Conservation (phyloP, 1,284 basidiomycete genomes). For the Marasmius sp. region DNA sequence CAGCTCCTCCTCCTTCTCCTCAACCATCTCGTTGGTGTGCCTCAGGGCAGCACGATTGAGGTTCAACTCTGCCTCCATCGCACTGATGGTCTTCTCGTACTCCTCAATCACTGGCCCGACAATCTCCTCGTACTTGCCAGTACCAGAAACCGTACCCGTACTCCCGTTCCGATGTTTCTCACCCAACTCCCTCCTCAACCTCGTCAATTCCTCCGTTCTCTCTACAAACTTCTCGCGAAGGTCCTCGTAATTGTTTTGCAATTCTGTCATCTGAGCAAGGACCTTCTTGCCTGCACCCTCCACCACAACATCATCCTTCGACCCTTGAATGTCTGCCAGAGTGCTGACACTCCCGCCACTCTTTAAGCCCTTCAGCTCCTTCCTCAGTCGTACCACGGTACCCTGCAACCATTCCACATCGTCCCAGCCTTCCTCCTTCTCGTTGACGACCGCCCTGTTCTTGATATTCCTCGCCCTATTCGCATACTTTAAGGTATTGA, state of each 20-base stretch:
- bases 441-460: conserved; percentile 90
- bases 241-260: conserved; percentile 82
- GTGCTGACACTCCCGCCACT: conserved; percentile 48
- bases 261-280: conserved; percentile 71
- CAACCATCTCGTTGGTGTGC: conserved; percentile 88
- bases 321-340: conserved; percentile 20
- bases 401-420: conserved; percentile 95
- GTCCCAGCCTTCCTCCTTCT: conserved; percentile 97
- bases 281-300: conserved; percentile 73
- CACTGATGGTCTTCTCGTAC: conserved; percentile 96
- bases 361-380: conserved; percentile 80
- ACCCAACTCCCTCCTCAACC: conserved; percentile 72
- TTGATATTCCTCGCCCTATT: conserved; percentile 98
- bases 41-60: conserved; percentile 87
- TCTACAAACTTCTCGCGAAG: conserved; percentile 83
- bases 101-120: conserved; percentile 98
- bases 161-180: conserved; percentile 62
- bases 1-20: conserved; percentile 85
- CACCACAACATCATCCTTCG: conserved; percentile 32
- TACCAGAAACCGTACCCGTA: conserved; percentile 69
- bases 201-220: conserved; percentile 84
- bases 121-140: conserved; percentile 90
- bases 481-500: conserved; percentile 98
- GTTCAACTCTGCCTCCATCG: conserved; percentile 92
- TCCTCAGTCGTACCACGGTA: conserved; percentile 80